Base-by-base conservation (phyloP, 805 yeast genomes). In the Metschnikowia hibisci region DNA sequence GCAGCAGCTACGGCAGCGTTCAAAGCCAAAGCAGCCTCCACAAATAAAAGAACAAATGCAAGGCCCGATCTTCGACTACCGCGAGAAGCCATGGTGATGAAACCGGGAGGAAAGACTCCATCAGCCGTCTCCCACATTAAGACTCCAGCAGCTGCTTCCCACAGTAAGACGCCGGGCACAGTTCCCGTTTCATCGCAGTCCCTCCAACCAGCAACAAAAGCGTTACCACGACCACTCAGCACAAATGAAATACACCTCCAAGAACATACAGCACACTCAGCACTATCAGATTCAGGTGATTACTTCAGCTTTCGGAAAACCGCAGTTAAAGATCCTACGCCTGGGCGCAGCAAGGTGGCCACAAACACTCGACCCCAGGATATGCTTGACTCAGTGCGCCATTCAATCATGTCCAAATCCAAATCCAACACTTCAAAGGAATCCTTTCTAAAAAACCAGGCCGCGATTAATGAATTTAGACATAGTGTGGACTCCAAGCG, bases 1-100 rank as follows among this genome's bases (percentile, higher is more conserved):
- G 72, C 74, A 6, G 75, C 75, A 11, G 75, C 75, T 2, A 47
- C 66, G 51, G 74, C 74, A 4, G 75, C 75, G 5, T 69, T 69
- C 50, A 66, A 61, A 44, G 64, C 55, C 37, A 33, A 34, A 38
- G 47, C 20, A 14, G 31, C 41, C 22, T 33, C 41, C 12, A 33
- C 22, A 4, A 25, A 31, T 39, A 37, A 32, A 18, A n/a, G 13
- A 34, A 16, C 31, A 34, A 16, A 39, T 32, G 27, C 27, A 4
- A 26, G 20, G 15, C 48, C 48, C 12, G 10, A 15, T 29, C 43
- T 47, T 7, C 41, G 46, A 34, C 34, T 47, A 34, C 30, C 39
- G 39, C 39, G 32, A 7, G 41, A 37, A 7, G 28, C 33, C 14
- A 29, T 27, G 39, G 25, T 10, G 9, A 7, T 15, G 14, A 37